Base-by-base conservation (phyloP, 768 basidiomycete genomes). In the Trametes elegans region DNA sequence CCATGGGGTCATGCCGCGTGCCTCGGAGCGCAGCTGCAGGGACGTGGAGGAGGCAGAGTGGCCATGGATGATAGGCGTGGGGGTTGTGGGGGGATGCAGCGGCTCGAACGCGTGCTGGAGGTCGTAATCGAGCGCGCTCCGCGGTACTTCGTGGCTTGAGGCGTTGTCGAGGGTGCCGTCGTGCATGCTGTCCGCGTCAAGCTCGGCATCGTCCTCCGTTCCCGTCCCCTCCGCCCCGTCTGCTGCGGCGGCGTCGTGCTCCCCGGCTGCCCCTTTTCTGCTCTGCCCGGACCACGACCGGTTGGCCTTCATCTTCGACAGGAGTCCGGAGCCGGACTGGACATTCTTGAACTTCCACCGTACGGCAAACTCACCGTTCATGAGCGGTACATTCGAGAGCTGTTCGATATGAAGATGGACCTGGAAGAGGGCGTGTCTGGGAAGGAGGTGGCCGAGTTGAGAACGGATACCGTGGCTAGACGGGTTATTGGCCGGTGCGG, bases 311-410 rank as follows among this genome's bases (percentile, higher is more conserved):
- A 73, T 73, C 68, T 72, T 76, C 38, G 68, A 59, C 32, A 79
- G 63, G 28, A 83, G 62, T 3, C 80, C 77, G 61, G 64, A 77
- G 73, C 18, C 71, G 3, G 76, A 68, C 32, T 71, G 72, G 28
- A 75, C 77, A 59, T 82, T 77, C 73, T 83, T 87, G 70, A 90
- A 80, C 68, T 82, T 85, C 87, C 89, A 90, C 19, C 77, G 74
- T 5, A 85, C 79, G 18, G 75, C 82, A 64, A 90, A 89, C 64
- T 87, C 79, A 58, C 88, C 88, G 36, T 74, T 72, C 29, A 89
- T 80, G 53, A 89, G 80, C 0, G 89, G 89, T 0, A 91, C 84
- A 60, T 81, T 85, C 18, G 79, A 76, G 19, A 91, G 77, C 60
- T 88, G 80, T 70, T 89, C 85, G 34, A 90, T 74, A 18, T 74